A percentile compares a stretch with the other conserved stretches of the same genome.
Conservation (phyloP, 768 basidiomycete species). For the Suillus americanus region DNA sequence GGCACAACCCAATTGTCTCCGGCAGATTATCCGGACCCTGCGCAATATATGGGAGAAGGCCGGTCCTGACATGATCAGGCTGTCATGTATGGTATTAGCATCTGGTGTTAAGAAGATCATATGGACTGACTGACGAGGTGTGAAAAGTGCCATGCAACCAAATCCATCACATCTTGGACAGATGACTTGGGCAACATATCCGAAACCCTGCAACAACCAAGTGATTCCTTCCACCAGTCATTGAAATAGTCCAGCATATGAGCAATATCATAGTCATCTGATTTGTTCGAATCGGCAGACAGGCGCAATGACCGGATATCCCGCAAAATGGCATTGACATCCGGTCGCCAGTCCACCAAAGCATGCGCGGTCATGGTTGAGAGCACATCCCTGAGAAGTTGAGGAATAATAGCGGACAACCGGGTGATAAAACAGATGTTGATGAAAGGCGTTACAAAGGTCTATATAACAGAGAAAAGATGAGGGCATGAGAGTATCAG, state of each 20-base stretch:
- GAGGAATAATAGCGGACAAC: neutral
- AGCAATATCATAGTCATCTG: neutral
- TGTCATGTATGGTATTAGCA: too few relatives aligned
- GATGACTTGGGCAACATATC: neutral
- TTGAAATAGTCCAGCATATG: neutral
- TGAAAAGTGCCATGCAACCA: neutral
- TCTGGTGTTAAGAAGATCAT: too few relatives aligned
- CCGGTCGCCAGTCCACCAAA: neutral
- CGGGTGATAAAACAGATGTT: neutral
- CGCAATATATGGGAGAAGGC: too few relatives aligned
- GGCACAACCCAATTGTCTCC: too few relatives aligned
- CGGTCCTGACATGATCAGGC: too few relatives aligned
- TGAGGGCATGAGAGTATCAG: neutral
- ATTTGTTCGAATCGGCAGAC: accelerated
- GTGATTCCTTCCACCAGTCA: neutral
- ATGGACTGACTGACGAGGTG: too few relatives aligned
- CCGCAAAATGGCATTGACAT: neutral
- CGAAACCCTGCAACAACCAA: neutral
- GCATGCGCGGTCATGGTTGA: neutral
- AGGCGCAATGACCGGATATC: neutral
- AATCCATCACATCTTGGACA: neutral
- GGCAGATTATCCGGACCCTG: too few relatives aligned
- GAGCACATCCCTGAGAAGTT: neutral
- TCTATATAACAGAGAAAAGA: neutral
- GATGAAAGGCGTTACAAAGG: neutral